phyloP scores from a whole-genome alignment of 192 early-diverging fungal species.

The Cetraspora pellucida region DNA sequence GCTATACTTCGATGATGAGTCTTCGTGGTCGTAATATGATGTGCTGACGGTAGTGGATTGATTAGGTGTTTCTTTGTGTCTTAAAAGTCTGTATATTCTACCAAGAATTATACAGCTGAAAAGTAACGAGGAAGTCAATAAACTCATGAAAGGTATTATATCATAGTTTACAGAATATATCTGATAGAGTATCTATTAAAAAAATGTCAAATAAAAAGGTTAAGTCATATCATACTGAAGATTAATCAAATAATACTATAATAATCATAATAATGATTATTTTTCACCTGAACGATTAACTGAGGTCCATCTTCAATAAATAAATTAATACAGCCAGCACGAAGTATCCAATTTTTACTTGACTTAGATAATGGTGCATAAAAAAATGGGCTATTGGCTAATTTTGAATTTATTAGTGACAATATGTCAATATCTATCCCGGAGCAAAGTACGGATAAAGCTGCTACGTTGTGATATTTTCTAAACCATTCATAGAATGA shows the following conservation, averaged over 20 bases:
- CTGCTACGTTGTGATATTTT: background rate
- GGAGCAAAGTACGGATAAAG: background rate
- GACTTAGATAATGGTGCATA: background rate
- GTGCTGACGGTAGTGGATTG: too few species aligned
- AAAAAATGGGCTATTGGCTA: background rate
- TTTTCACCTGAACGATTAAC: background rate
- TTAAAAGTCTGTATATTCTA: too few species aligned
- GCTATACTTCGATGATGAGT: too few species aligned
- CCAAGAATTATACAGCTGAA: too few species aligned
- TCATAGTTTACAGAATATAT: background rate
- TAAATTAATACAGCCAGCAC: background rate
- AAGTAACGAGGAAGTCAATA: background rate
- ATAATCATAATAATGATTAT: background rate
- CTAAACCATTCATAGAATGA: background rate
- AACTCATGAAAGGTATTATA: background rate
- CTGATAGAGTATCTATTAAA: background rate
- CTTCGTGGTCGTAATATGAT: too few species aligned
- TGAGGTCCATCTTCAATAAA: constrained; percentile 14
- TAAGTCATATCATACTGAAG: background rate
- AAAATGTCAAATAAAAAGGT: background rate
- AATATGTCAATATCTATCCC: background rate
- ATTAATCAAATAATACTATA: background rate
- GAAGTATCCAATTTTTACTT: background rate
- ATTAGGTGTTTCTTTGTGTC: too few species aligned
- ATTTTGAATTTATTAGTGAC: background rate